Base-by-base conservation (phyloP, 1,139 yeast species). In the Kurtzmaniella natalensis region DNA sequence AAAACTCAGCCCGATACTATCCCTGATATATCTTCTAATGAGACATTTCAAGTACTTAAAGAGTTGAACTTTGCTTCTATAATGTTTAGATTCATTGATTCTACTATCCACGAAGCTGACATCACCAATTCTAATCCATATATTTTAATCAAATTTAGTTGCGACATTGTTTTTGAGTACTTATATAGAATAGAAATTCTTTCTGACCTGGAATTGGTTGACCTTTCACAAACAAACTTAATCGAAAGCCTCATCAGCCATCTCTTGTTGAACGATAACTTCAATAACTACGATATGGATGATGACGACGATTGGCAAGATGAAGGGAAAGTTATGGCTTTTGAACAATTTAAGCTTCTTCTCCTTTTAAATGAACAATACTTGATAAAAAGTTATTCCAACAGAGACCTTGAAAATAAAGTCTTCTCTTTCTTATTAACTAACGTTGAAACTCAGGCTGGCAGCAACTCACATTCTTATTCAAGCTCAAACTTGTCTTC, bases 311-410 rank as follows among this genome's bases (percentile, higher is more conserved):
- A 67, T 41, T 63, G 71, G 47, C 75, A 74, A 29, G 76, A 76
- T 34, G 85, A 78, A 39, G 81, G 78, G 43, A 72, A 81, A 31
- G 47, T 63, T n/a, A 70, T 74, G 39, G 84, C 86, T 34, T 78
- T 78, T 44, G 77, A 85, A 27, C 79, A 81, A 45, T 81, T 87
- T 61, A 81, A 81, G 48, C 62, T 85, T n/a, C 56, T 87, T 7
- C 61, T 88, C 30, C 76, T 86, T 2, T 63, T 88, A 15, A 87
- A 87, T 53, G 96, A 88, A 52, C 96, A 88, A 53, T 88, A 77
- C 53, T 74, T 88, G 74, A 81, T 86, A 77, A 68, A 69, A 29
- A 70, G 76, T 19, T 68, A 61, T 42, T 49, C 59, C 20, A 36
- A 56, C 10, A 47, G 41, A 7, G 49, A 51, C 5, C 48, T 66